Conservation (phyloP, 2,329 filamentous ascomycete species). For the Cryphonectria parasitica region DNA sequence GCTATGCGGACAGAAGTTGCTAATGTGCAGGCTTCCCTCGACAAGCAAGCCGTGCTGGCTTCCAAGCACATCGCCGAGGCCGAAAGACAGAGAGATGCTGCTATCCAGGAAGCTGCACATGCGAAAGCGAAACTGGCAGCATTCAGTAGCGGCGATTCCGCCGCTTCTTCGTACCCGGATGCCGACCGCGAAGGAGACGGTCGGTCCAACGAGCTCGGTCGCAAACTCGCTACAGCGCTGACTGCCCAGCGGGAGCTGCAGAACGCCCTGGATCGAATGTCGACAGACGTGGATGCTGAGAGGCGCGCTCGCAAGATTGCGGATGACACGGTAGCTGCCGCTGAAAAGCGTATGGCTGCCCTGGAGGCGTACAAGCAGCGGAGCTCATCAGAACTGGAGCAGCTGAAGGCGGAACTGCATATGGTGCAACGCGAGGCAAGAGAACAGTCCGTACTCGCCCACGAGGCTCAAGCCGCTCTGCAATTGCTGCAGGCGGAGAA, state of each 20-base stretch:
- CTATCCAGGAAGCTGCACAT: constrained; percentile 94
- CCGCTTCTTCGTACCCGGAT: constrained; percentile 59
- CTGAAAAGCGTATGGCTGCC: constrained; percentile 81
- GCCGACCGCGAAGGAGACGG: constrained; percentile 65
- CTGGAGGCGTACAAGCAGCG: constrained; percentile 84
- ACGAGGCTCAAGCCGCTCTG: constrained; percentile 75
- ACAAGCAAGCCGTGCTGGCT: constrained; percentile 82
- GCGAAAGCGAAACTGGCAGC: constrained; percentile 91
- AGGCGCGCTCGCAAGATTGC: constrained; percentile 79
- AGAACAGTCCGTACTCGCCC: constrained; percentile 76
- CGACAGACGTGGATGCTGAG: constrained; percentile 77
- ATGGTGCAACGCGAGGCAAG: constrained; percentile 75
- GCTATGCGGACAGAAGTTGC: constrained; percentile 88
- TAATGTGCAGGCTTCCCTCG: constrained; percentile 87
- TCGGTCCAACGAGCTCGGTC: constrained; percentile 74
- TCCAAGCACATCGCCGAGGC: constrained; percentile 91
- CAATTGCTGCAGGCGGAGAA: constrained; percentile 86
- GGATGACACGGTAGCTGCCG: constrained; percentile 83
- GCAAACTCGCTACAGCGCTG: constrained; percentile 81
- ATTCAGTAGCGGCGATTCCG: constrained; percentile 68
- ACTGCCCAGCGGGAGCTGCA: constrained; percentile 81
- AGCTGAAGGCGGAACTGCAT: constrained; percentile 83
- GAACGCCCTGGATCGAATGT: constrained; percentile 70
- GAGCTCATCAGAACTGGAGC: constrained; percentile 82
- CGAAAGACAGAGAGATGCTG: constrained; percentile 90